Base-by-base conservation (phyloP, 1,284 basidiomycete genomes). In the Clitocybe nebularis region DNA sequence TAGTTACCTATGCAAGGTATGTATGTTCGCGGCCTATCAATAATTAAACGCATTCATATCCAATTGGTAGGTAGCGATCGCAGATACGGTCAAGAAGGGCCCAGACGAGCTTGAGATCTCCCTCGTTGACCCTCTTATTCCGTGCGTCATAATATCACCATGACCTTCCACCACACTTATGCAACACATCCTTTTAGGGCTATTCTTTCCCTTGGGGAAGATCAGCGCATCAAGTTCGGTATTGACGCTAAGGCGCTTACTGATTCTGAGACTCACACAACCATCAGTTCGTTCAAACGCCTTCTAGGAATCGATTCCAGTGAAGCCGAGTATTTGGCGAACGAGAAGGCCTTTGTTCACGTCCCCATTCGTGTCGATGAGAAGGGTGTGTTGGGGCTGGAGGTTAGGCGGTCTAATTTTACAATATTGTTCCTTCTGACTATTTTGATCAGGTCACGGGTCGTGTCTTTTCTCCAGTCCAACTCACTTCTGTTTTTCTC, bases 201-300 rank as follows among this genome's bases (percentile, higher is more conserved):
- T 11, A 1, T 39, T 22, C 28, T 44, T 13, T 16, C 23, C n/a
- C 17, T 43, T 16, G 26, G 37, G 3, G 36, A 43, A 14, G 36
- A 37, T 22, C n/a, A 21, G 3, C 21, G 7, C 13, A 24, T 23
- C 7, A 24, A 25, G 20, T 17, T 39, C 24, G 28, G 37, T n/a
- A 10, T 26, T 20, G 23, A 44, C n/a, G 30, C 43, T 11, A 13
- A 44, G 26, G 42, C 36, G 33, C 19, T 29, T 16, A 23, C 19
- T 14, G n/a, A 17, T 4, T 7, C 5, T 16, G 14, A 13, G 2
- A 11, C n/a, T 4, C 21, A 29, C n/a, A 16, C 28, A n/a, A 32
- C 26, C 13, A 39, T 44, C 23, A 17, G 29, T 30, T 44, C 36
- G 7, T 20, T 45, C 20, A 45, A 40, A 23, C 39, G 23, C 17